Evolutionary conservation across 495 filamentous ascomycete genomes (phyloP).

Genomic region (Coniosporium apollinis): DNA sequence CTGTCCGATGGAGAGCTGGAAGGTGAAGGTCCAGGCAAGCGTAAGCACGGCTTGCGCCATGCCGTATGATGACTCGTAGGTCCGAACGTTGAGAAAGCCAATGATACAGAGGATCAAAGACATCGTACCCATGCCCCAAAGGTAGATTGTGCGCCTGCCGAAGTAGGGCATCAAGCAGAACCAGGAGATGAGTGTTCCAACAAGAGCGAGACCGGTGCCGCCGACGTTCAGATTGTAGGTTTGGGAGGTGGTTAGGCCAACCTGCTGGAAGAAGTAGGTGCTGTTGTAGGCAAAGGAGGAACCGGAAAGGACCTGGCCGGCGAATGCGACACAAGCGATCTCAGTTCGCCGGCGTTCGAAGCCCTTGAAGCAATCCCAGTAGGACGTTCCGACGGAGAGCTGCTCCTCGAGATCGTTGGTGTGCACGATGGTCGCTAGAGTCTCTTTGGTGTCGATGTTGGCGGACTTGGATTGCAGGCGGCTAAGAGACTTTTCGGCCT

Average conservation of each 20-base stretch:
- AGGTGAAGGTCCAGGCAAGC: conserved; percentile 27
- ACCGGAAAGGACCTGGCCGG: conserved; percentile 18
- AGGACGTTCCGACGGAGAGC: conserved; percentile 50
- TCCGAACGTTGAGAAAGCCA: conserved; percentile 21
- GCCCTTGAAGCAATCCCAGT: conserved; percentile 60
- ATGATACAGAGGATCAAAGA: conserved; percentile 28
- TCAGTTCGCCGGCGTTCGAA: conserved; percentile 55
- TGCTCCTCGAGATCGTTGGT: conserved; percentile 59
- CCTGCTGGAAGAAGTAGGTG: conserved; percentile 31
- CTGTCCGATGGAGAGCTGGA: conserved; percentile 27
- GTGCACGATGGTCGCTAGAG: conserved; percentile 71
- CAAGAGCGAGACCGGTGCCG: conserved; percentile 28
- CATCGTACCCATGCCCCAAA: conserved; percentile 31
- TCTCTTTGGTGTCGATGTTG: conserved; percentile 57
- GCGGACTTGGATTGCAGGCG: conserved; percentile 45
- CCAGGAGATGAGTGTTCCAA: conserved; percentile 37
- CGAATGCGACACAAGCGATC: conserved; percentile 16
- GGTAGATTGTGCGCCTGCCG: conserved; percentile 36
- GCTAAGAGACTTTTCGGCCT: conserved; percentile 49
- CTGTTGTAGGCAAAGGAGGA: conserved; percentile 19
- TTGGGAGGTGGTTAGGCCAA: conserved; percentile 18
- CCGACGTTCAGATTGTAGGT: conserved; percentile 22
- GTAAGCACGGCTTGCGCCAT: conserved; percentile 22
- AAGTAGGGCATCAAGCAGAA: conserved; percentile 28
- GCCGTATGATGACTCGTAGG: conserved; percentile 12